phyloP scores from a whole-genome alignment of 1,284 basidiomycete species.

The Cryptococcus sp. region DNA sequence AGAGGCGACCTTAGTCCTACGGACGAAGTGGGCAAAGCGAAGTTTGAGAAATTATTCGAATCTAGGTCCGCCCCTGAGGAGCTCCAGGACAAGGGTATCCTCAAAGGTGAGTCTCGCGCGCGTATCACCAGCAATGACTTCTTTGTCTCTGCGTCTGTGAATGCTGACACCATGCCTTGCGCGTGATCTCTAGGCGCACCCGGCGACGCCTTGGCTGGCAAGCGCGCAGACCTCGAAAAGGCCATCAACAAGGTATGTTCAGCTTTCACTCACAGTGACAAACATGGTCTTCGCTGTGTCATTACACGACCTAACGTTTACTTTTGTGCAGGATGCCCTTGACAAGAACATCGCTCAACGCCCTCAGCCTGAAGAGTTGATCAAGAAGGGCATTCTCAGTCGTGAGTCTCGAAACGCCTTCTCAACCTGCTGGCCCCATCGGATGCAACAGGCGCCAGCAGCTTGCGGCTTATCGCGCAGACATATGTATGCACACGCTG shows the following conservation, averaged over 20 bases:
- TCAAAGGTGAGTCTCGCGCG: conserved; percentile 62
- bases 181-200: conserved; percentile 31
- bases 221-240: conserved; percentile 65
- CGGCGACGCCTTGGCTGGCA: conserved; percentile 71
- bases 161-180: too few relatives aligned
- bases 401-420: conserved; percentile 51
- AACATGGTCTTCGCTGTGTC: not conserved
- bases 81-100: conserved; percentile 70
- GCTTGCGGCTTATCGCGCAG: not conserved
- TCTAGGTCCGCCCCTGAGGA: conserved; percentile 65
- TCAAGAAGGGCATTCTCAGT: conserved; percentile 69
- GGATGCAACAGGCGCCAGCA: not conserved
- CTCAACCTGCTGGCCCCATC: not conserved
- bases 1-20: conserved; percentile 39
- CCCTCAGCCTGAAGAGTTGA: conserved; percentile 67
- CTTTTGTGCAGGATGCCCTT: conserved; percentile 62
- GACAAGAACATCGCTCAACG: conserved; percentile 66
- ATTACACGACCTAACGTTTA: not conserved
- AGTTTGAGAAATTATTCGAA: conserved; percentile 63
- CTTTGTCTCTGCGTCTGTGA: too few relatives aligned
- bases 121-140: too few relatives aligned
- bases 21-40: conserved; percentile 44
- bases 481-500: not conserved
- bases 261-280: not conserved
- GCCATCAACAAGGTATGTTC: conserved; percentile 65